Evolutionary conservation across 768 basidiomycete genomes (phyloP).

Genomic region (Mycena galericulata): DNA sequence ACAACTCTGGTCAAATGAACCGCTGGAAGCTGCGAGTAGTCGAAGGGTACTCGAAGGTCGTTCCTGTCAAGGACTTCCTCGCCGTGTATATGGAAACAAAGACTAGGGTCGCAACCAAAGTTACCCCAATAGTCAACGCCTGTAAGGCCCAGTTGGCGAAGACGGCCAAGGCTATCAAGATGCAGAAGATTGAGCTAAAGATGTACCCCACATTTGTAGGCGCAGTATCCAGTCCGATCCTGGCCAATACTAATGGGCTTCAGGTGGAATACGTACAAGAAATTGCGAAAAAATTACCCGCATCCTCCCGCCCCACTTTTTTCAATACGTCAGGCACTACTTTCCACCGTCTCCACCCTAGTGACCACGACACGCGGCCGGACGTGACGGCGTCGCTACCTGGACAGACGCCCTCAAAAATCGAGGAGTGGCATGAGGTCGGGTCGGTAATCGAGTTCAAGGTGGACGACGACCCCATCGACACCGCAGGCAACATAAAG

Average conservation of each 20-base stretch:
- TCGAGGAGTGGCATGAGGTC: neutral
- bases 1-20: no score
- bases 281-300: neutral
- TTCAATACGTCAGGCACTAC: neutral
- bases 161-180: neutral
- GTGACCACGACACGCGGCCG: constrained; percentile 8
- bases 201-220: neutral
- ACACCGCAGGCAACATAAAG: neutral
- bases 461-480: neutral
- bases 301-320: neutral
- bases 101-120: neutral
- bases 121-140: neutral
- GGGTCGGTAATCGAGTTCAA: constrained; percentile 6
- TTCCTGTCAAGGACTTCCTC: neutral
- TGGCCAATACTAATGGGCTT: no score
- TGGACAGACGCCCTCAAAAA: neutral
- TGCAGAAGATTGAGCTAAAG: neutral
- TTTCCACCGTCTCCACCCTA: neutral
- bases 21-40: no score
- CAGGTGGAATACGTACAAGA: neutral
- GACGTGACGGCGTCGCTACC: neutral
- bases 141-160: neutral
- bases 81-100: neutral
- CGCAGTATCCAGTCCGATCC: no score
- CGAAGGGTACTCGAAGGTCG: neutral